Evolutionary conservation across 495 filamentous ascomycete genomes (phyloP).

Genomic region (Podospora pseudocomata): DNA sequence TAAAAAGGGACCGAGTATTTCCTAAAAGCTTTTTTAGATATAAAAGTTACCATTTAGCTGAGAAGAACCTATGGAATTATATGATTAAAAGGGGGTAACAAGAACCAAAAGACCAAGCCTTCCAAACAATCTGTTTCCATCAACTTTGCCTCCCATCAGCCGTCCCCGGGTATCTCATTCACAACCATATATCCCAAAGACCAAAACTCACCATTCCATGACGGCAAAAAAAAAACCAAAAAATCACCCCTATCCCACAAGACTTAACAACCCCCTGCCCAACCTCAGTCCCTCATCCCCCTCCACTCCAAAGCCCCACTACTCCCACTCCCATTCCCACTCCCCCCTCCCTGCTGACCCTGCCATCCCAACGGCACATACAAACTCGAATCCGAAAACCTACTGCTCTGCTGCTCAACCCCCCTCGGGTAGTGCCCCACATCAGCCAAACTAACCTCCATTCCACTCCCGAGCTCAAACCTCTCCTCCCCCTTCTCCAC

Average conservation of each 20-base stretch:
- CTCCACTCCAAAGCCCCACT: not conserved
- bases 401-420: not conserved
- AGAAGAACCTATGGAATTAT: not conserved
- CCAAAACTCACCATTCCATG: not conserved
- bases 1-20: too few relatives aligned
- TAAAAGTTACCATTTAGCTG: not conserved
- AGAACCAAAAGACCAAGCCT: not conserved
- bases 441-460: conserved; percentile 8
- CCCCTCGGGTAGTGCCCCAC: not conserved
- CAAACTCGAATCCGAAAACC: conserved; percentile 10
- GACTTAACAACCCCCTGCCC: not conserved
- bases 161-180: not conserved
- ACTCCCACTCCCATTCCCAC: not conserved
- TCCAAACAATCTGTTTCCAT: not conserved
- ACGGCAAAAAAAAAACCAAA: not conserved
- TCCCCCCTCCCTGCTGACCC: not conserved
- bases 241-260: not conserved
- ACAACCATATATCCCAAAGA: not conserved
- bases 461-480: conserved; percentile 20
- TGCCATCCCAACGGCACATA: conserved; percentile 7
- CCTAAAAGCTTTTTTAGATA: too few relatives aligned
- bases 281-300: not conserved
- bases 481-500: conserved; percentile 16
- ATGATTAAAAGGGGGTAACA: not conserved
- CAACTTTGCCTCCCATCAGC: not conserved